Conservation (phyloP, 2,329 filamentous ascomycete genomes). For the Geosmithia flava region DNA sequence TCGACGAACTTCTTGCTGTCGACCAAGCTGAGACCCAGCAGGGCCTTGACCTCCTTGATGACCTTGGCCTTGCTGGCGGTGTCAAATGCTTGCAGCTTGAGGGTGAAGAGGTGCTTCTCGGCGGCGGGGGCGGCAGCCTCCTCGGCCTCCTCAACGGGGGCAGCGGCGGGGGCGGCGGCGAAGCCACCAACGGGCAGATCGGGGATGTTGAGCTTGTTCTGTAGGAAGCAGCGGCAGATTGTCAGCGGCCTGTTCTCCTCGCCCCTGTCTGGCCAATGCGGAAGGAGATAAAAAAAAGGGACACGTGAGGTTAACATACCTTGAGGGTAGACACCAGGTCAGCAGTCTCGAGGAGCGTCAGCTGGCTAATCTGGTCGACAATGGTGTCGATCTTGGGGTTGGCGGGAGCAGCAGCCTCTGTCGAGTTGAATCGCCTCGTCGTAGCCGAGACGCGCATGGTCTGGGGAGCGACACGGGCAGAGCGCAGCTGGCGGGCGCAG, state of each 20-base stretch:
- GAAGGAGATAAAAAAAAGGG: neutral
- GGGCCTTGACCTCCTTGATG: slow-evolving; percentile 98
- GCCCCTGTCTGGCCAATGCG: neutral
- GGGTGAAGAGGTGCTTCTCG: slow-evolving; percentile 94
- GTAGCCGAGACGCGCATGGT: slow-evolving; percentile 28
- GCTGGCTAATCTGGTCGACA: slow-evolving; percentile 96
- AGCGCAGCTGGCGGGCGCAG: slow-evolving; percentile 50
- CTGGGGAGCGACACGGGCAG: slow-evolving; percentile 32
- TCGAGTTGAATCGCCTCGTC: slow-evolving; percentile 77
- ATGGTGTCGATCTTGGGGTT: slow-evolving; percentile 92
- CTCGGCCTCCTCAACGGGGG: slow-evolving; percentile 68
- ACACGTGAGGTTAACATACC: slow-evolving; percentile 36
- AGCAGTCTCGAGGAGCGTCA: slow-evolving; percentile 94
- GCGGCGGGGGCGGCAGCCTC: slow-evolving; percentile 79
- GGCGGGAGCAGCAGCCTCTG: slow-evolving; percentile 46
- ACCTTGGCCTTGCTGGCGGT: slow-evolving; percentile 88
- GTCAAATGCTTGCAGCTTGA: slow-evolving; percentile 90
- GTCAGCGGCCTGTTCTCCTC: neutral
- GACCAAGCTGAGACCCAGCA: slow-evolving; percentile 90
- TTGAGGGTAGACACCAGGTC: slow-evolving; percentile 92
- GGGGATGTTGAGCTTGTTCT: slow-evolving; percentile 94
- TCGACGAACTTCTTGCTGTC: slow-evolving; percentile 99
- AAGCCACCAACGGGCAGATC: slow-evolving; percentile 94
- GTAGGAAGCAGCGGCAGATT: slow-evolving; percentile 2
- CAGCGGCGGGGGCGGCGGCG: slow-evolving; percentile 51